These are phyloP conservation scores for Leersia perrieri DNA, from an alignment of 176 grass and related monocot genomes.

Conservation along the genomic window DNA sequence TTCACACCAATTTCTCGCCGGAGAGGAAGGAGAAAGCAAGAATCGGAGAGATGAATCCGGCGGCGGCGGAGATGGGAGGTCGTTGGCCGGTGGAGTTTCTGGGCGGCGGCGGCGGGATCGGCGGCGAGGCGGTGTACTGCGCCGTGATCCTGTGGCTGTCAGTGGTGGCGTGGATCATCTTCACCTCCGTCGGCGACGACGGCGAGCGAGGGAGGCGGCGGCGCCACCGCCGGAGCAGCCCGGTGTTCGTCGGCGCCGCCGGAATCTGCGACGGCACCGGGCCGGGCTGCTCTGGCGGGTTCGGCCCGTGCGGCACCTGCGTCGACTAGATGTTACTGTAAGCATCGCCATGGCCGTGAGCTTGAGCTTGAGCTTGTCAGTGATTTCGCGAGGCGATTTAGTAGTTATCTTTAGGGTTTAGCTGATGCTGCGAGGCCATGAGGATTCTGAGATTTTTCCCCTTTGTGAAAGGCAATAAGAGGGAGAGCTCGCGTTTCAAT, in stretches of 20 bases:
- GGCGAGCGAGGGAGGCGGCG: conserved; percentile 15
- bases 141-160: conserved; percentile 84
- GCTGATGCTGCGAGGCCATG: neutral
- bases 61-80: neutral
- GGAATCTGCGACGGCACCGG: conserved; percentile 71
- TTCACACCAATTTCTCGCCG: too few species aligned
- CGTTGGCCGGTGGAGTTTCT: conserved; percentile 36
- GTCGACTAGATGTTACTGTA: conserved; percentile 21
- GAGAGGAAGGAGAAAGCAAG: neutral
- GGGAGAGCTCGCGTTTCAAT: conserved; percentile 3
- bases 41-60: neutral
- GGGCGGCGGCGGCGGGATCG: conserved; percentile 17
- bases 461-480: conserved; percentile 45
- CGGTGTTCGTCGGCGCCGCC: conserved; percentile 42
- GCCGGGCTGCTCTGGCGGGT: conserved; percentile 37
- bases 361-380: neutral
- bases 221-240: conserved; percentile 25
- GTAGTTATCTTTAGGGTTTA: neutral
- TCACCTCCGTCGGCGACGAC: conserved; percentile 50
- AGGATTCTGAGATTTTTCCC: conserved; percentile 1
- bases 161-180: conserved; percentile 78
- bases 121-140: conserved; percentile 79
- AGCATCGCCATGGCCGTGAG: neutral
- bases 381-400: neutral
- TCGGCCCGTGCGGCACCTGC: conserved; percentile 48